Evolutionary conservation across 2,329 filamentous ascomycete genomes (phyloP), one percentile per base, ranked within the genome.

Genomic region (Corinectria fuckeliana): DNA sequence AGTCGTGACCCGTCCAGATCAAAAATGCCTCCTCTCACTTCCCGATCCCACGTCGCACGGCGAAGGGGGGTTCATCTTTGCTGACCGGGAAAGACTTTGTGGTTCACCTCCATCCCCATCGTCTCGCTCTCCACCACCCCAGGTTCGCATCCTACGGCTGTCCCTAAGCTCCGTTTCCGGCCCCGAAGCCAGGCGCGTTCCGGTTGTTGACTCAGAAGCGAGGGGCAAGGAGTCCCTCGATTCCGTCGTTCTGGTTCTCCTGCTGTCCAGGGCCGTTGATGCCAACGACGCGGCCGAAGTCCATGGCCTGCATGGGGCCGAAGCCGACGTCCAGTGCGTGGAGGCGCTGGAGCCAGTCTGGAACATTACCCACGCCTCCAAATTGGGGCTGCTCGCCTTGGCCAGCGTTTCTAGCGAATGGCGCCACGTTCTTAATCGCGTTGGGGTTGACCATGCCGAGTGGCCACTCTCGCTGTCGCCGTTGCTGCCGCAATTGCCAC

Each of bases 241-340:
- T 36, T 16, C n/a, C 32, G 32, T n/a, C n/a, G 32, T 16, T 16
- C 10, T 47, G 48, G 5, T 28, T 25, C 9, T 16, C 30, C 7
- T 38, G 39, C 21, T 23, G 21, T 16, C 20, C 21, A 4, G 5
- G 9, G 14, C 23, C 44, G 18, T 51, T 32, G 18, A 8, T 38
- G n/a, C 23, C 18, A 20, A 52, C 25, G 13, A 32, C 9, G 16
- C 55, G 55, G 3, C 48, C 41, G 16, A 57, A 52, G 30, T 51
- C 32, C n/a, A 52, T 14, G 2, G 25, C 48, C 23, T 58, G 55
- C 55, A 52, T 48, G 3, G 55, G 48, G 6, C 55, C 55, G 14
- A 52, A 52, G 11, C 55, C 55, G 11, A 58, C 4, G 25, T 51
- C 36, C 13, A 48, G 30, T 5, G 16, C 32, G 3, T 47, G 41